These are phyloP conservation scores for Mycena venus DNA, from an alignment of 768 basidiomycete species.

Conservation along the genomic window DNA sequence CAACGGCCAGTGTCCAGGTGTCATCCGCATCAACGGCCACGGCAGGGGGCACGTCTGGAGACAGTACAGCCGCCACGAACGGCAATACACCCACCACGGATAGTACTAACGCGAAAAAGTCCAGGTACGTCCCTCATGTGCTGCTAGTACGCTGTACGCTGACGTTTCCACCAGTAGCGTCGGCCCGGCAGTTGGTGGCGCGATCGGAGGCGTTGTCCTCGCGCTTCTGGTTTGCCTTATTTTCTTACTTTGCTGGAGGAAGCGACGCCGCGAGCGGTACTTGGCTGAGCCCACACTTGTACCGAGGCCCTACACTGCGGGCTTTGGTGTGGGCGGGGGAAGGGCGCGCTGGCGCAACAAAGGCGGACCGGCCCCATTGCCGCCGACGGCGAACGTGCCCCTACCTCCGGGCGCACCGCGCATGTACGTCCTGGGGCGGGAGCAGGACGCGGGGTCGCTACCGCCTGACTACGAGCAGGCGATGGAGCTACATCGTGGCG, in stretches of 20 bases:
- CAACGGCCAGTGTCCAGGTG: neutral
- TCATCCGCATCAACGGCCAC: neutral
- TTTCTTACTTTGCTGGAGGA: slow-evolving; percentile 15
- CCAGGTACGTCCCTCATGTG: neutral
- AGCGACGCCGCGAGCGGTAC: neutral
- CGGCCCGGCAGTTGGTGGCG: slow-evolving; percentile 21
- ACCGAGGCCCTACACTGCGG: neutral
- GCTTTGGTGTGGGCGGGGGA: too few relatives aligned
- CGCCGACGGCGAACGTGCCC: slow-evolving; percentile 27
- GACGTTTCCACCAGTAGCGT: neutral
- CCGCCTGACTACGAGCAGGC: slow-evolving; percentile 33
- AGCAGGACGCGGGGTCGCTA: slow-evolving; percentile 27
- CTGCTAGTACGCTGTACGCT: neutral
- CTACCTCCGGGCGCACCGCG: slow-evolving; percentile 12
- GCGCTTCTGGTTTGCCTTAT: neutral
- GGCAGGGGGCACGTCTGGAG: neutral
- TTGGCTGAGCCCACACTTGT: neutral
- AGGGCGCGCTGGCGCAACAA: slow-evolving; percentile 11
- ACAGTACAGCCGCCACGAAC: too few relatives aligned
- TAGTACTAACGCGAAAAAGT: neutral
- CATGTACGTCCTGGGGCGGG: slow-evolving; percentile 26
- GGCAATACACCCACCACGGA: neutral
- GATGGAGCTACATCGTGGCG: slow-evolving; percentile 18
- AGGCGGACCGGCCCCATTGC: slow-evolving; percentile 6
- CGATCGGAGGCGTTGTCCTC: slow-evolving; percentile 19